These are phyloP conservation scores for Acanthochlamys bracteata DNA, from an alignment of 106 monocot species.

Conservation along the genomic window DNA sequence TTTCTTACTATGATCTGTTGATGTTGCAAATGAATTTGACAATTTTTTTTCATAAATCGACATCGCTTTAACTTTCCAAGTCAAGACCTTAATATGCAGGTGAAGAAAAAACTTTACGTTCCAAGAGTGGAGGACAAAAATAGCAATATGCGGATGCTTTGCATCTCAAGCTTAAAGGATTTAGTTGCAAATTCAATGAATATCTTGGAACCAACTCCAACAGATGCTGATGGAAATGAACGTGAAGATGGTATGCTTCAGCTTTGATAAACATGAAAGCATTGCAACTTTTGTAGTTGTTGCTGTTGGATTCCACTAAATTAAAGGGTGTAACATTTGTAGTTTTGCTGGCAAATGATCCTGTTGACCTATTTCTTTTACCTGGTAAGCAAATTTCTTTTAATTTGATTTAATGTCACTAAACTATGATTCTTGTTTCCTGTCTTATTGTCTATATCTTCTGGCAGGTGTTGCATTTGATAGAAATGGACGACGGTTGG, in stretches of 20 bases:
- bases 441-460: background rate
- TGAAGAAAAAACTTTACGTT: slow-evolving; percentile 82
- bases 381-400: slow-evolving; percentile 46
- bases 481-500: slow-evolving; percentile 55
- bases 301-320: background rate
- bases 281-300: background rate
- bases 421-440: background rate
- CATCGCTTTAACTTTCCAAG: slow-evolving; percentile 25
- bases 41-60: too few species aligned
- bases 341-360: slow-evolving; percentile 63
- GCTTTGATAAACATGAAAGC: background rate
- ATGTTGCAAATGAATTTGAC: too few species aligned
- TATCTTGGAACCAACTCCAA: slow-evolving; percentile 83
- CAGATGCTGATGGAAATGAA: slow-evolving; percentile 48
- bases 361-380: slow-evolving; percentile 68
- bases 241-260: slow-evolving; percentile 78
- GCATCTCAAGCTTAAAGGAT: slow-evolving; percentile 61
- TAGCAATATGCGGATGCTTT: slow-evolving; percentile 88
- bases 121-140: slow-evolving; percentile 90
- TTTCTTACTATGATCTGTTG: too few species aligned
- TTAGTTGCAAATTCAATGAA: slow-evolving; percentile 90
- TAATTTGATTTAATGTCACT: background rate
- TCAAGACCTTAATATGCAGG: slow-evolving; percentile 31
- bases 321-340: slow-evolving; percentile 1
- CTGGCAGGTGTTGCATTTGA: slow-evolving; percentile 74